Percentiles rank a stretch among this genome's conserved stretches.
Conservation (phyloP, 2,329 filamentous ascomycete genomes). For the Apiospora arundinis region DNA sequence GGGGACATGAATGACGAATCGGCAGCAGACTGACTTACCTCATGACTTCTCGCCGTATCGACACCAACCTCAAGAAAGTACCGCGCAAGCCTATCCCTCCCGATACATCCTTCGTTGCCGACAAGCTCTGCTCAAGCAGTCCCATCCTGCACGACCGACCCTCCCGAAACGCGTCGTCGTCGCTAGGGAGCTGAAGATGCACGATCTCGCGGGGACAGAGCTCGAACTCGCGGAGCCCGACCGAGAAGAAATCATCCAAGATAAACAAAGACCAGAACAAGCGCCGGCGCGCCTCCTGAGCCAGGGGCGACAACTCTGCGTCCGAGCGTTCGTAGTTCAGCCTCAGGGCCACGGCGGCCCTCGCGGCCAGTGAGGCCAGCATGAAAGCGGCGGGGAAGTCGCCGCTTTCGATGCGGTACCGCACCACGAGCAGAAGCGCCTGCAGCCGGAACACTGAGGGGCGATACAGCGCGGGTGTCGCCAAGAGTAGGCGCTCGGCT, state of each 20-base stretch:
- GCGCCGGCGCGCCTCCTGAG: constrained; percentile 50
- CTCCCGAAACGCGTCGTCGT: constrained; percentile 55
- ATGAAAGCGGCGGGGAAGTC: constrained; percentile 55
- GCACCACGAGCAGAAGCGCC: constrained; percentile 52
- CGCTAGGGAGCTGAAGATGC: constrained; percentile 50
- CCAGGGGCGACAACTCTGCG: constrained; percentile 49
- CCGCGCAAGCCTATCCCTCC: constrained; percentile 33
- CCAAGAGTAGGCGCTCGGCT: constrained; percentile 58
- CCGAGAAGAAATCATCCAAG: constrained; percentile 50
- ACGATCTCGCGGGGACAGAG: constrained; percentile 46
- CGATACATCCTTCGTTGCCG: constrained; percentile 47
- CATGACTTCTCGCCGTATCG: constrained; percentile 37
- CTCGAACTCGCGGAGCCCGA: constrained; percentile 48
- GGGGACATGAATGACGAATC: too few relatives aligned
- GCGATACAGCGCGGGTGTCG: constrained; percentile 58
- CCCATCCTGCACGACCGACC: constrained; percentile 50
- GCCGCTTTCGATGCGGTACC: constrained; percentile 52
- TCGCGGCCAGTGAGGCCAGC: constrained; percentile 52
- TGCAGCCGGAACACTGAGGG: constrained; percentile 63
- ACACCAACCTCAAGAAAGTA: constrained; percentile 35
- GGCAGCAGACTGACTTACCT: constrained; percentile 29
- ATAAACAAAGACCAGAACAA: constrained; percentile 54
- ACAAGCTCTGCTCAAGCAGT: not conserved
- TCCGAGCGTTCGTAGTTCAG: constrained; percentile 53
- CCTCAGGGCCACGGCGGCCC: constrained; percentile 55